These are phyloP conservation scores for Pichia sp. DNA, from an alignment of 1,139 yeast species.

Conservation along the genomic window DNA sequence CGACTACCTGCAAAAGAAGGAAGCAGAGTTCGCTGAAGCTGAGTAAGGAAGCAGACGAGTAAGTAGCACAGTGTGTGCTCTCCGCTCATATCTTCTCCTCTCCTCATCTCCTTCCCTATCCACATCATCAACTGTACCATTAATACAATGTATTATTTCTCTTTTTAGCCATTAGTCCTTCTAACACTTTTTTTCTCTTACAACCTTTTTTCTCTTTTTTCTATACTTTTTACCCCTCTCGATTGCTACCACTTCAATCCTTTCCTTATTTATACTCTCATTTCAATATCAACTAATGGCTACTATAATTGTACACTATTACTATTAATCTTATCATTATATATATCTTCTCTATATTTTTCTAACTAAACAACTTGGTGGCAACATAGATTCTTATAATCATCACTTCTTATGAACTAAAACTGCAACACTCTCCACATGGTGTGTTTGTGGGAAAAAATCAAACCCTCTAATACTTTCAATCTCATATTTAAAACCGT, in stretches of 20 bases:
- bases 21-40: constrained; percentile 8
- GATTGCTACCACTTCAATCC: background rate
- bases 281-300: background rate
- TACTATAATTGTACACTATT: constrained; percentile 1
- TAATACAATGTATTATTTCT: constrained; percentile 1
- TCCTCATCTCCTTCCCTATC: background rate
- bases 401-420: constrained; percentile 31
- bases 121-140: background rate
- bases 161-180: background rate
- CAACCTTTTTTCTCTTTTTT: background rate
- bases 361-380: no score
- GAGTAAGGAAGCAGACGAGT: background rate
- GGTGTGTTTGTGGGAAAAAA: constrained; percentile 97
- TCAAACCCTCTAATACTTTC: constrained; percentile 91
- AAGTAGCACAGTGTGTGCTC: background rate
- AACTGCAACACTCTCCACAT: constrained; percentile 93
- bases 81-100: background rate
- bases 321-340: no score
- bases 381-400: no score
- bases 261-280: background rate
- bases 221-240: background rate
- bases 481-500: constrained; percentile 56
- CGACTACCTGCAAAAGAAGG: constrained; percentile 61
- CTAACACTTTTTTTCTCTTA: background rate
- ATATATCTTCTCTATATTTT: no score